phyloP scores from a whole-genome alignment of 148 eudicot genomes.

The Vaccinium darrowii region DNA sequence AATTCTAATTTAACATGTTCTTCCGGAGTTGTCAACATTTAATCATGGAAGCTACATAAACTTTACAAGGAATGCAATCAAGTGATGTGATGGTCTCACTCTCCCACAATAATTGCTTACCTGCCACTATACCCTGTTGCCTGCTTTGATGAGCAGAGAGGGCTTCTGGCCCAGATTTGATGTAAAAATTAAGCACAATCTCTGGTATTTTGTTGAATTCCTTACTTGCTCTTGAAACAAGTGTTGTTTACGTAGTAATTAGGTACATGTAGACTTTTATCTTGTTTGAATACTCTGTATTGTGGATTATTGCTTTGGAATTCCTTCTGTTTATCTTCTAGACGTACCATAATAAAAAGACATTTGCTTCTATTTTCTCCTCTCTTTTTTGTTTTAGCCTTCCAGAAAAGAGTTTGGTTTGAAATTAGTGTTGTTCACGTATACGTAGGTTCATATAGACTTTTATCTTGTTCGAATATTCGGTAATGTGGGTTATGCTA shows the following conservation, averaged over 20 bases:
- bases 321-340: neutral
- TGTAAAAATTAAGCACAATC: neutral
- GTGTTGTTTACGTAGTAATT: neutral
- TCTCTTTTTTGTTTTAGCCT: constrained; percentile 49
- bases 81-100: neutral
- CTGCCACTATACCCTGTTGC: neutral
- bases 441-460: neutral
- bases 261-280: neutral
- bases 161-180: neutral
- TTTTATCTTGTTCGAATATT: neutral
- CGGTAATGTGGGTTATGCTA: neutral
- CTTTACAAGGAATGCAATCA: neutral
- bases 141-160: neutral
- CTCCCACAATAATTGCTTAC: neutral
- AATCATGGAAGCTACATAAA: neutral
- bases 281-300: neutral
- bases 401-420: constrained; percentile 92
- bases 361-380: neutral
- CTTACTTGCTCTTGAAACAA: neutral
- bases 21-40: neutral
- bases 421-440: constrained; percentile 14
- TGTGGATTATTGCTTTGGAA: neutral
- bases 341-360: neutral
- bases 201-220: neutral
- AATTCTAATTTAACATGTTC: neutral